Evolutionary conservation across 108 stramenopile species (phyloP).

Genomic region (Fragilaria radians): DNA sequence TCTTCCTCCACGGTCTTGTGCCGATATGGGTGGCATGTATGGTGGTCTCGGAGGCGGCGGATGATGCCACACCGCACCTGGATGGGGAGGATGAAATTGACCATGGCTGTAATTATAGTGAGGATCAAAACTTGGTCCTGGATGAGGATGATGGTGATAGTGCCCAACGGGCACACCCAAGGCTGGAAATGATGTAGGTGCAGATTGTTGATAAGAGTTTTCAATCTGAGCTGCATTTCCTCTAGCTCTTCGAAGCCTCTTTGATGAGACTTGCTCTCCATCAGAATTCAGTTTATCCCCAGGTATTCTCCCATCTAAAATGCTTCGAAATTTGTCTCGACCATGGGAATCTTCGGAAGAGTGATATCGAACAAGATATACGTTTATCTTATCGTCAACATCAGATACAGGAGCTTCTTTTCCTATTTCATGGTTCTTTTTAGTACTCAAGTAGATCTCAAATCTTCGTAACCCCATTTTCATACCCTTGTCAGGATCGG

Average conservation of each 20-base stretch:
- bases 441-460: conserved; percentile 82
- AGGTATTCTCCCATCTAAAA: neutral
- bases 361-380: conserved; percentile 36
- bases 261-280: neutral
- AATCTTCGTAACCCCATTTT: conserved; percentile 59
- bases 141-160: neutral
- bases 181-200: no score
- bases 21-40: neutral
- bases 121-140: neutral
- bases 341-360: neutral
- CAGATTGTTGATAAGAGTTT: neutral
- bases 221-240: neutral
- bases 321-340: neutral
- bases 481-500: conserved; percentile 84
- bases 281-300: neutral
- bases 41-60: neutral
- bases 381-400: conserved; percentile 51
- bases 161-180: neutral
- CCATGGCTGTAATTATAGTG: neutral
- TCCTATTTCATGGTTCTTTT: conserved; percentile 6
- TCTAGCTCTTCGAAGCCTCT: neutral
- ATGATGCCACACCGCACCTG: neutral
- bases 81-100: neutral
- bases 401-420: conserved; percentile 3
- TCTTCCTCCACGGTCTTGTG: neutral